Percentiles rank a stretch among this genome's conserved stretches.
Evolutionary conservation across 176 grass and related monocot species (phyloP).

Genomic region (Triticum dicoccoides): DNA sequence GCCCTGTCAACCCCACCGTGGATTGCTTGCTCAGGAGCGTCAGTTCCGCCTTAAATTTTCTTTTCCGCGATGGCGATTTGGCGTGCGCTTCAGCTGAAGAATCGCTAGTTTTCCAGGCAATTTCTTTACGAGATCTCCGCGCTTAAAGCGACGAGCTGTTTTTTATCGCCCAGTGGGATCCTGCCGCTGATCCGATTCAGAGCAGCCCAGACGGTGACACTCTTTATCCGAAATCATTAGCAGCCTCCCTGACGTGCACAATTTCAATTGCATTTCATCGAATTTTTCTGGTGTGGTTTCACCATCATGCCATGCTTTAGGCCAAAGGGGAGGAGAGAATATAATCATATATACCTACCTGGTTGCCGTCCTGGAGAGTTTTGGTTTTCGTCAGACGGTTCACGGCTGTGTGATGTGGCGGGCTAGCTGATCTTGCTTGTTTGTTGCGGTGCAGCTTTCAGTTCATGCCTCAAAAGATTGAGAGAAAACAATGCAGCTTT

Average conservation of each 20-base stretch:
- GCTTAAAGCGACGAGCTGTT: conserved; percentile 20
- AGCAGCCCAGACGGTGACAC: conserved; percentile 29
- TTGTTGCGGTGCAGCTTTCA: background rate
- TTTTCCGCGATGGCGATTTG: background rate
- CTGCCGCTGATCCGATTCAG: conserved; percentile 7
- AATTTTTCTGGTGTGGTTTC: conserved; percentile 11
- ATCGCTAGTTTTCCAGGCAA: background rate
- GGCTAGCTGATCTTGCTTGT: background rate
- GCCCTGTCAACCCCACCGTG: background rate
- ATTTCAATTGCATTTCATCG: conserved; percentile 4
- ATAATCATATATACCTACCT: background rate
- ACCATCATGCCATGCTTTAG: conserved; percentile 20
- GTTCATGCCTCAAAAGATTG: too few relatives aligned
- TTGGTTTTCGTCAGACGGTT: background rate
- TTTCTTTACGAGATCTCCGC: conserved; percentile 48
- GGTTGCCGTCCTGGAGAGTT: background rate
- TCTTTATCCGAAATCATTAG: conserved; percentile 33
- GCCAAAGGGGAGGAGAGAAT: background rate
- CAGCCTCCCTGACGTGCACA: conserved; percentile 3
- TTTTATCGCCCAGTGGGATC: conserved; percentile 25
- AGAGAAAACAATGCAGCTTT: too few relatives aligned
- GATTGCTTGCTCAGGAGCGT: background rate
- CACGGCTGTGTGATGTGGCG: background rate
- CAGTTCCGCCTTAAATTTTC: background rate
- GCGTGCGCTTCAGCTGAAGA: conserved; percentile 12